Evolutionary conservation across 2,329 filamentous ascomycete genomes (phyloP), one percentile per base, ranked within the genome.

Genomic region (Ophiocordyceps camponoti-saundersi): DNA sequence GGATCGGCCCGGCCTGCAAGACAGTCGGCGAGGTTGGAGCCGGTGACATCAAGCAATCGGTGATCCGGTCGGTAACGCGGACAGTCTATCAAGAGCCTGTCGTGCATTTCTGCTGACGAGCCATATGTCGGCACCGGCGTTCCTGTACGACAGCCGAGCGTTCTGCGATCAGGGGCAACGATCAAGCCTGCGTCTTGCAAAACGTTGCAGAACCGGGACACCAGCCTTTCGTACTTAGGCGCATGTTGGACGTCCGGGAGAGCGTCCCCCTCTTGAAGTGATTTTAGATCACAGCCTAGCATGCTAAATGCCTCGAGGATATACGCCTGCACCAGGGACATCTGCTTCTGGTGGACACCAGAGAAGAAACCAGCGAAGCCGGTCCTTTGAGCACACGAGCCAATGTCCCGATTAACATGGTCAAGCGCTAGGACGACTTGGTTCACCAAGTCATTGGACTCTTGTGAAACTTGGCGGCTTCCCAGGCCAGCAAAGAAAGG

Each of bases 1-100:
- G 60, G 57, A 44, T 71, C 65, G 0, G 49, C 51, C 1, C 51
- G 47, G 0, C 67, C 68, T 0, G 52, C 53, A 0, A 72, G 55
- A 45, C 61, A 66, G 0, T 61, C 57, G 1, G 66, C 65, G 0
- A 71, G 55, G 7, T 53, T 46, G 0, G 59, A 47, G 0, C 61
- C 67, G 0, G 48, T 53, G 26, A 48, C 21, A 8, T 46, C 20
- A 6, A 49, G 34, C 12, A 49, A 36, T 21, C 23, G 7, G 29
- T 42, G 39, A 3, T 48, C 44, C 3, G 30, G 18, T 7, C 26
- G 42, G 18, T 47, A 45, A 2, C 15, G 11, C 7, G 48, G 44
- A 22, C 1, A 44, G 4, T 20, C 43, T 3, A 7, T 16, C 42
- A 46, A 12, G 4, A 46, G 39, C 13, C 18, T 11, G 15, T 16